Percentiles rank a stretch among this genome's conserved stretches.
Evolutionary conservation across 305 asterid species (phyloP).

Genomic region (Stenogyne calaminthoides): DNA sequence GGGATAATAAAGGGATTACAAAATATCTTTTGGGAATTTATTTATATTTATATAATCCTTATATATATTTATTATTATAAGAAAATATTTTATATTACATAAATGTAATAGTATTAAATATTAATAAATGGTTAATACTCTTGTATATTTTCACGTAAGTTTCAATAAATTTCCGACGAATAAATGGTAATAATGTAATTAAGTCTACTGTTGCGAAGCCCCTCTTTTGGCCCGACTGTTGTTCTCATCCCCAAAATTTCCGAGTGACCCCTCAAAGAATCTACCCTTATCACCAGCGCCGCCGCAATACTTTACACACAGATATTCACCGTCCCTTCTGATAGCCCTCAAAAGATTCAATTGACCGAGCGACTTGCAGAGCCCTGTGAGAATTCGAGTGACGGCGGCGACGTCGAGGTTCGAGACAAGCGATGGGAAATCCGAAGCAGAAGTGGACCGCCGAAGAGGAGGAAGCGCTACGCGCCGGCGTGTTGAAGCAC

Average conservation of each 20-base stretch:
- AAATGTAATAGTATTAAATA: no score
- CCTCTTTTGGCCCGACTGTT: slow-evolving; percentile 25
- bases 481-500: slow-evolving; percentile 87
- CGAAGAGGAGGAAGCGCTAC: slow-evolving; percentile 91
- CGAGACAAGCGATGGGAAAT: slow-evolving; percentile 64
- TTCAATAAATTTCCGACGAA: no score
- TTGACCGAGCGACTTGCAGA: not conserved
- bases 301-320: slow-evolving; percentile 13
- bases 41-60: no score
- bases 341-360: not conserved
- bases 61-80: no score
- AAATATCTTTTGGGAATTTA: no score
- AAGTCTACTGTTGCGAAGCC: no score
- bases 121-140: no score
- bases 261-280: slow-evolving; percentile 8
- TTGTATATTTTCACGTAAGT: no score
- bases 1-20: no score
- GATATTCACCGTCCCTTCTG: not conserved
- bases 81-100: no score
- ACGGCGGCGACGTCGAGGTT: slow-evolving; percentile 13
- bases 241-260: not conserved
- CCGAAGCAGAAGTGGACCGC: slow-evolving; percentile 97
- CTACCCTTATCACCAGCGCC: slow-evolving; percentile 20
- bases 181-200: no score
- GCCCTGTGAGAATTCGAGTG: not conserved